Evolutionary conservation across 805 yeast genomes (phyloP), one percentile per base, ranked within the genome.

Genomic region (Kurtzmaniella cleridarum): DNA sequence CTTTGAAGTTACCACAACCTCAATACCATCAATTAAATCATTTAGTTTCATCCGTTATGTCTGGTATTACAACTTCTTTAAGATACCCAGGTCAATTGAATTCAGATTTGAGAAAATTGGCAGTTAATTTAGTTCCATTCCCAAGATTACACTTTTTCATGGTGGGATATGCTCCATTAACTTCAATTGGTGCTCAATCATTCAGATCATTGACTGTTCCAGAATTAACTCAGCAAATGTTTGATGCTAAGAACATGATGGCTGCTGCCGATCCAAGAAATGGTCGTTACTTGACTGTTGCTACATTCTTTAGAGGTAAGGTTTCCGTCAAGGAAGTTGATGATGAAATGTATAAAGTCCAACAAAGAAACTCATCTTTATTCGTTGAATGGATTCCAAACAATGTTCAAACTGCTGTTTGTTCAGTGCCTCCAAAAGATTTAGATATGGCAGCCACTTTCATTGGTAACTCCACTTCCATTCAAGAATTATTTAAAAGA

Each of bases 321-420:
- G 95, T 85, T 36, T 84, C 95, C 14, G 85, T 85, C 41, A 87
- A 86, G 66, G 96, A 89, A 69, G 95, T 89, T 45, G 96, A 89
- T 64, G 96, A 89, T 60, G 95, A 87, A 64, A 86, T 88, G 89
- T 78, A 71, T 62, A 79, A 79, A 60, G 85, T 85, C 45, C 93
- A 87, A 69, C 78, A 82, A 45, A 81, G 84, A 66, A 84, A 87
- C 66, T 73, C 88, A 17, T 78, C 81, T 43, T 81, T 84, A 62
- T 89, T 89, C 55, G 96, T 89, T 39, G 95, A 88, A 64, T 89
- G 96, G 96, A 89, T 89, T 66, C 96, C 96, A 54, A 86, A 86
- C 65, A 89, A 89, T 58, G 95, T 89, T 49, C 96, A 89, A 71
- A 84, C 95, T 28, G 89, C 96, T 35, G 87, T 89, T 41, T 89